Evolutionary conservation across 495 filamentous ascomycete genomes (phyloP), one percentile per base, ranked within the genome.

Genomic region (Cudoniella acicularis): DNA sequence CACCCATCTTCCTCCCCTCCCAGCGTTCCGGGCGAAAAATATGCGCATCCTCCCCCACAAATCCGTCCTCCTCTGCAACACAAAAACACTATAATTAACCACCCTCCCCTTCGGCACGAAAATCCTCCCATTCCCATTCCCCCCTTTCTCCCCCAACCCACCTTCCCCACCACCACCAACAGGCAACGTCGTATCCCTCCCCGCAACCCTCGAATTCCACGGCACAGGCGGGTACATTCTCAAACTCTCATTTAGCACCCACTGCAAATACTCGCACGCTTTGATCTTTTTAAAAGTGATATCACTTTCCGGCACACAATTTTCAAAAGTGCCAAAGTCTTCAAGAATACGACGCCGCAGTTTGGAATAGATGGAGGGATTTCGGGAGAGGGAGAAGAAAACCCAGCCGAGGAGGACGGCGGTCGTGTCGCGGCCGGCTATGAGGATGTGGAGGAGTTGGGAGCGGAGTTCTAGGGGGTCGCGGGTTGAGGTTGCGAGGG

Each of bases 351-450:
- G 4, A 6, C 13, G 30, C 6, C 30, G 30, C 6, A 36, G 30
- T 4, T 13, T 4, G 67, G 49, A 60, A 63, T 70, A 63, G 18
- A 70, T 63, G 6, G 62, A 56, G 9, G 26, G 52, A 21, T 55
- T 16, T 16, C 30, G 26, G 2, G 22, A 11, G 1, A 55, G 36
- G 30, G 40, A 30, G 26, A 41, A 21, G 27, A 56, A 49, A 1
- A 20, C 17, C 17, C 18, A 49, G 1, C 17, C 18, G n/a, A 81
- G 71, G 53, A 67, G 72, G 82, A 11, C 76, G 67, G 79, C 64
- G 42, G 84, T 87, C 6, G 84, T 86, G 56, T 87, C 84, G 36
- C 77, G 70, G 13, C 74, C 75, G 2, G 78, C 79, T n/a, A 83
- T 69, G 17, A 81, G 72, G 36, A 81, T 70, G 50, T 75, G 73